Base-by-base conservation (phyloP, 345 rosid genomes). In the Ceriops zippeliana region DNA sequence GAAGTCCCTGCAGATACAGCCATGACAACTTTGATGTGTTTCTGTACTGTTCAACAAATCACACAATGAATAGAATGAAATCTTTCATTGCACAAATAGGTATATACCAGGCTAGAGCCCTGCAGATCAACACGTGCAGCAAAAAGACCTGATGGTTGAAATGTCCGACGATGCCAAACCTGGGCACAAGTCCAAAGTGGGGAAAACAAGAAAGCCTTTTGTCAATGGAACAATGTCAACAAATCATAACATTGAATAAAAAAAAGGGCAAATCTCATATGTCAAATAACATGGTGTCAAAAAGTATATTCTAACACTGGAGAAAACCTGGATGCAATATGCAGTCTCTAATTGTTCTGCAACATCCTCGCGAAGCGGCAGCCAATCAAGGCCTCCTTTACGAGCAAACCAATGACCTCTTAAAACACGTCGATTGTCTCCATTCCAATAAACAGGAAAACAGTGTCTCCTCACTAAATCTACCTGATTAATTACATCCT, bases 401-500 rank as follows among this genome's bases (percentile, higher is more conserved):
- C 89, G 82, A 71, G 96, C 98, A 76, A 91, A 95, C 98, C 99
- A 95, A 66, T 91, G 99, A 53, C 99, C 98, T 77, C 99, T 88
- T 66, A 95, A 79, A 65, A 92, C 98, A 70, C 99, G 97, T 52
- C 98, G 83, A 61, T 90, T 95, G 73, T 95, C 98, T 71, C 98
- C 99, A 84, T 83, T 83, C 98, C 98, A 91, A 67, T 92, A 92
- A 61, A 95, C 96, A 26, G 99, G 98, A 73, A 91, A 95, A 70
- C 89, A 86, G 70, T 89, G 98, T 72, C 98, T 83, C 74, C 80
- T 86, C 58, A 74, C 80, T 77, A 95, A 78, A 84, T 95, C 98
- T 66, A 91, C 98, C 97, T 91, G 79, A 79, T 86, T 56, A 69
- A 3, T 61, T 65, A 63, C 32, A 72, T 61, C 63, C 62, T 15